Conservation (phyloP, 495 filamentous ascomycete genomes). For the Parachaetomium inaequale region DNA sequence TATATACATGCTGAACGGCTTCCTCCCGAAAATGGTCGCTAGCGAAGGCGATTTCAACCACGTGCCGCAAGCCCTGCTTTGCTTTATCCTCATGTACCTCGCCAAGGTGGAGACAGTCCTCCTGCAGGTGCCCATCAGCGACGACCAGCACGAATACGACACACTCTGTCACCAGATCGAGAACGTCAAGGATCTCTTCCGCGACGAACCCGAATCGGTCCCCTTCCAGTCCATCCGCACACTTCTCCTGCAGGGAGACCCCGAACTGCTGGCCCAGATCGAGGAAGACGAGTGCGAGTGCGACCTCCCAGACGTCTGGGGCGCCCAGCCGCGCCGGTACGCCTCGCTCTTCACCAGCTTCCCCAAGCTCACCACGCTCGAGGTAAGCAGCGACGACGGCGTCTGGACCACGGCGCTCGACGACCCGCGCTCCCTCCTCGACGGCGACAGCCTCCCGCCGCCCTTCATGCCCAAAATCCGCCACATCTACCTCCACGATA, state of each 20-base stretch:
- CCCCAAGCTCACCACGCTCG: constrained; percentile 30
- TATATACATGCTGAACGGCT: background rate
- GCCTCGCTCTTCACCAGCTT: constrained; percentile 16
- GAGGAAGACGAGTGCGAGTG: constrained; percentile 26
- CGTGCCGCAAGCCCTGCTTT: constrained; percentile 26
- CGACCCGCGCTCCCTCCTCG: background rate
- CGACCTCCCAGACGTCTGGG: constrained; percentile 25
- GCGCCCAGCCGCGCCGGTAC: constrained; percentile 25
- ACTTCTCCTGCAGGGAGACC: constrained; percentile 21
- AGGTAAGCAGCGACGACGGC: constrained; percentile 33
- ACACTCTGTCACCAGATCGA: constrained; percentile 10
- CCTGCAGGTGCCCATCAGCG: constrained; percentile 31
- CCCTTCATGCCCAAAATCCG: constrained; percentile 18
- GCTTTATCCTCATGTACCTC: constrained; percentile 24
- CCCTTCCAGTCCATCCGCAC: constrained; percentile 18
- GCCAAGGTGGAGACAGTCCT: constrained; percentile 28
- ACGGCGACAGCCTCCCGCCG: background rate
- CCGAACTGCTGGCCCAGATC: constrained; percentile 24
- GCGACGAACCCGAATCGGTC: background rate
- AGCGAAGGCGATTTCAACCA: constrained; percentile 17
- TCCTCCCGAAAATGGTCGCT: constrained; percentile 2
- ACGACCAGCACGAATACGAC: constrained; percentile 26
- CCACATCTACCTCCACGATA: constrained; percentile 34
- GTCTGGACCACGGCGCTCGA: constrained; percentile 16
- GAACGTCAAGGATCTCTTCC: constrained; percentile 13